A percentile compares a stretch with the other conserved stretches of the same genome.
These are phyloP conservation scores for Boletus edulis DNA, from an alignment of 768 basidiomycete genomes.

Conservation along the genomic window DNA sequence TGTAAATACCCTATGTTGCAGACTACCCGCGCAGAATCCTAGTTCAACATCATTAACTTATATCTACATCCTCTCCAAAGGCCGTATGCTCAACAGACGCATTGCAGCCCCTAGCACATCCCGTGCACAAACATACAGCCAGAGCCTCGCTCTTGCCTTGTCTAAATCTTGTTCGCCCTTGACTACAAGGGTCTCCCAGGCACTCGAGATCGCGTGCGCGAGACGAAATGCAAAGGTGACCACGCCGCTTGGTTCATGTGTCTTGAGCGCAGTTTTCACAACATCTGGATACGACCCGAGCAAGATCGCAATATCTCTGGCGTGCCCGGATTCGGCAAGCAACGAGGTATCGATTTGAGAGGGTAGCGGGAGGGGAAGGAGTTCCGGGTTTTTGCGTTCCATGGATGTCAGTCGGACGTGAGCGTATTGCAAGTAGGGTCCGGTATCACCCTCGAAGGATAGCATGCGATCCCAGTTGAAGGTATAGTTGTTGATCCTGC, in stretches of 20 bases:
- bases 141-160: constrained; percentile 82
- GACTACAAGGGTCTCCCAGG: constrained; percentile 90
- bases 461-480: constrained; percentile 95
- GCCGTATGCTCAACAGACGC: constrained; percentile 83
- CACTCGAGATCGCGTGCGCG: constrained; percentile 83
- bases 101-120: constrained; percentile 89
- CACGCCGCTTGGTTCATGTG: constrained; percentile 85
- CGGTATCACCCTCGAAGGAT: constrained; percentile 95
- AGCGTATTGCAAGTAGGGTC: constrained; percentile 94
- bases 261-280: constrained; percentile 80
- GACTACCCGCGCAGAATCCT: too few relatives aligned
- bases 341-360: constrained; percentile 64
- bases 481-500: constrained; percentile 91
- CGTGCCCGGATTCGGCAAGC: constrained; percentile 67
- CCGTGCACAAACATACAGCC: constrained; percentile 83
- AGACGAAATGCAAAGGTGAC: constrained; percentile 89
- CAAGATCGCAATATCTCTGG: constrained; percentile 83
- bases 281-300: constrained; percentile 90
- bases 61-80: constrained; percentile 85
- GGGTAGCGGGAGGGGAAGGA: constrained; percentile 71
- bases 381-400: constrained; percentile 86
- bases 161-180: constrained; percentile 76
- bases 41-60: neutral
- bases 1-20: too few relatives aligned
- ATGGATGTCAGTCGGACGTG: constrained; percentile 92